A percentile compares a stretch with the other conserved stretches of the same genome.
phyloP scores from a whole-genome alignment of 257 asterid species.

The Penstemon barbatus region DNA sequence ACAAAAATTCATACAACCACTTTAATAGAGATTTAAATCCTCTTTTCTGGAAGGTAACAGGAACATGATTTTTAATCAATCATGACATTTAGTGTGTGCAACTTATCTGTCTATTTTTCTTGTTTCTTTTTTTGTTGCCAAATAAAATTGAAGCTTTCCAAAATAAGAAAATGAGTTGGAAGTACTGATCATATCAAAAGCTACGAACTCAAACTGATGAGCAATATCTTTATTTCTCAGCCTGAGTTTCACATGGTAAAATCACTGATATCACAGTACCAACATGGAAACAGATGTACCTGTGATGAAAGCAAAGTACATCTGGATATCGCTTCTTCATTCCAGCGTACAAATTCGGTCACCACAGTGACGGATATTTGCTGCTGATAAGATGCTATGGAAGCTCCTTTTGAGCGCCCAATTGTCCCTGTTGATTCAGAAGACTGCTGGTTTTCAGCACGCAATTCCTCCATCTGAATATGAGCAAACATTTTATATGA shows the following conservation, averaged over 20 bases:
- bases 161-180: not conserved
- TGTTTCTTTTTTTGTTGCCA: too few species aligned
- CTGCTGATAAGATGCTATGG: slow-evolving; percentile 76
- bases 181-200: not conserved
- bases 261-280: slow-evolving; percentile 8
- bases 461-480: slow-evolving; percentile 86
- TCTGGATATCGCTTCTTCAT: slow-evolving; percentile 94
- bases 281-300: slow-evolving; percentile 42
- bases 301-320: slow-evolving; percentile 78
- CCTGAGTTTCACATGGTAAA: slow-evolving; percentile 5
- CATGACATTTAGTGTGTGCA: not conserved
- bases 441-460: slow-evolving; percentile 73
- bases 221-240: slow-evolving; percentile 12
- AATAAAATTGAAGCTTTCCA: slow-evolving; percentile 17
- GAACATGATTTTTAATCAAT: too few species aligned
- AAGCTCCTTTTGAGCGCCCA: slow-evolving; percentile 95
- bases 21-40: not conserved
- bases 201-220: slow-evolving; percentile 11
- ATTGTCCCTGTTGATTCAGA: slow-evolving; percentile 84
- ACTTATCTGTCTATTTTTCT: not conserved
- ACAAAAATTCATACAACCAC: too few species aligned
- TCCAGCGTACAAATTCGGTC: slow-evolving; percentile 97
- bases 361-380: slow-evolving; percentile 95
- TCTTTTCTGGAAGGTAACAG: too few species aligned
- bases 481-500: slow-evolving; percentile 21